Evolutionary conservation across 805 yeast species (phyloP).

Genomic region (Alloascoidea africana): DNA sequence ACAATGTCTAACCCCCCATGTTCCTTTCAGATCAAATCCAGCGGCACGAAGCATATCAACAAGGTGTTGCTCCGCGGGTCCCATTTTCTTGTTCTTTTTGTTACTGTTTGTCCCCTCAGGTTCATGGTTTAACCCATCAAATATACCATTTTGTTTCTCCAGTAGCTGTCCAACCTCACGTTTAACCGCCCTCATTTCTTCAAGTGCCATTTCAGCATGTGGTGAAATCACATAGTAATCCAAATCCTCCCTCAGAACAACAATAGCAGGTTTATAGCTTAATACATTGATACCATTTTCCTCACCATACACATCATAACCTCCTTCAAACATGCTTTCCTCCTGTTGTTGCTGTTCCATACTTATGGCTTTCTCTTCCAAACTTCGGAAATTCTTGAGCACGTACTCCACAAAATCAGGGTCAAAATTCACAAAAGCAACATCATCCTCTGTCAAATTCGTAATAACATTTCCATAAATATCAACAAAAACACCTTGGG

Average conservation of each 20-base stretch:
- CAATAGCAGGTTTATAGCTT: slow-evolving; percentile 73
- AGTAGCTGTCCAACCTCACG: slow-evolving; percentile 57
- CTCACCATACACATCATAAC: no score
- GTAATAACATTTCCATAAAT: slow-evolving; percentile 62
- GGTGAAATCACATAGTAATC: slow-evolving; percentile 90
- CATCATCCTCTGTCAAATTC: slow-evolving; percentile 46
- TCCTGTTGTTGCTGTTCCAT: not conserved
- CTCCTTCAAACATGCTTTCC: no score
- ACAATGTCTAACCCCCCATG: slow-evolving; percentile 83
- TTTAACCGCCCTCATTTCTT: slow-evolving; percentile 55
- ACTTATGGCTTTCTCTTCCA: slow-evolving; percentile 29
- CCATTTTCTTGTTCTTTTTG: no score
- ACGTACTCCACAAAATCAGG: slow-evolving; percentile 81
- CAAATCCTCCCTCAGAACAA: slow-evolving; percentile 84
- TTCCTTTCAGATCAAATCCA: slow-evolving; percentile 52
- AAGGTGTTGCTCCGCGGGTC: slow-evolving; percentile 89
- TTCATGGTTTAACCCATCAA: slow-evolving; percentile 48
- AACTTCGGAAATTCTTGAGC: slow-evolving; percentile 51
- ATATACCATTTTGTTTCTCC: slow-evolving; percentile 41
- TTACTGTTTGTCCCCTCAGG: slow-evolving; percentile 12
- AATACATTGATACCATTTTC: slow-evolving; percentile 43
- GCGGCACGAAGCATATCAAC: slow-evolving; percentile 89
- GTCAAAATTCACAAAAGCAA: slow-evolving; percentile 56
- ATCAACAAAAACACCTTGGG: slow-evolving; percentile 81
- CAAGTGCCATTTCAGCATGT: slow-evolving; percentile 30